Base-by-base conservation (phyloP, 805 yeast genomes). In the Pichia manshurica region DNA sequence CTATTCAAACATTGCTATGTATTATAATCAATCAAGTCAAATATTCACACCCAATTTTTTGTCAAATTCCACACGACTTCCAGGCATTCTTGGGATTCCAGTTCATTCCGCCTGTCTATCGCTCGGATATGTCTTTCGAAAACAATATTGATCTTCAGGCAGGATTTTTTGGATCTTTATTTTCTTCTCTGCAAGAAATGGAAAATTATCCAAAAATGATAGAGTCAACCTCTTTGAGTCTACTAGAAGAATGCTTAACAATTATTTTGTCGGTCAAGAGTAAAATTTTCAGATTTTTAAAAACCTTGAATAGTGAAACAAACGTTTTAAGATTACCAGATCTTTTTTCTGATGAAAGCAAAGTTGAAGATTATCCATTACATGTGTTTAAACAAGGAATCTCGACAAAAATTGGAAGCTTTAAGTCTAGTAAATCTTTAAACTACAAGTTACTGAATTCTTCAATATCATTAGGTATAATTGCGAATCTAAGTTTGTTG, bases 221-320 rank as follows among this genome's bases (percentile, higher is more conserved):
- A 21, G 34, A 53, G 12, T 22, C 22, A 7, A n/a, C 37, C 3
- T 50, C 55, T 20, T 20, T 42, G 19, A 44, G 44, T 35, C 44
- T 57, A 25, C 22, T 63, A 3, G 56, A 59, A 44, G 58, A 61
- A n/a, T 60, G 69, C 37, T 55, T 68, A 31, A 63, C 69, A 1
- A 68, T 15, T 66, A 59, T 46, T 65, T 62, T 50, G 40, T 70
- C 49, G 0, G 50, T 74, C 16, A 67, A 64, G 46, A 68, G 69
- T 32, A 59, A 61, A 40, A 45, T 55, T 25, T 58, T 54, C 48
- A 51, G 51, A 36, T 47, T 44, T 28, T 39, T 62, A 19, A 46
- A 49, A 20, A 51, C 46, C 13, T 39, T 47, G 35, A 58, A 60
- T 44, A 51, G 54, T 28, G 58, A 53, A 34, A 43, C 53, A 1